Evolutionary conservation across 179 eudicot genomes (phyloP), one percentile per base, ranked within the genome.

Genomic region (Gypsophila paniculata): DNA sequence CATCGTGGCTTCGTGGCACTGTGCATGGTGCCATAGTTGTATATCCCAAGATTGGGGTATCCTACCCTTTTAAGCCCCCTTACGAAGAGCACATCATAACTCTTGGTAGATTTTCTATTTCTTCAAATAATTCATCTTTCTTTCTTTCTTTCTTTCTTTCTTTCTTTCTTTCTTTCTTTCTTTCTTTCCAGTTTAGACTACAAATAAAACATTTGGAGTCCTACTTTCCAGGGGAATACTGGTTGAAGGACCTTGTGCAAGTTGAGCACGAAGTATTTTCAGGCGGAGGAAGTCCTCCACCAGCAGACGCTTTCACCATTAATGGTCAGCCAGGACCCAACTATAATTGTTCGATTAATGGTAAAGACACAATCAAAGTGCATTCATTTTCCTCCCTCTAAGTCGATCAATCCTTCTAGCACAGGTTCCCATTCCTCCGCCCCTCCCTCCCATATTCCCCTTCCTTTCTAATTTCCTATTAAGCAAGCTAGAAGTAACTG

Each of bases 271-370:
- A 81, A 23, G 88, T 78, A 66, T 10, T 84, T 68, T 84, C 87
- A 15, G 80, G 88, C 49, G 93, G 93, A 42, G 90, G 88, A 65
- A 82, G 78, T 76, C 87, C 93, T 73, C 88, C 93, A 54, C 79
- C 79, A 11, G 86, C 93, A 36, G 85, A 86, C 68, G 90, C 93
- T 42, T 86, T 79, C 71, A 88, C 93, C 66, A 88, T 88, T 46
- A 88, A 88, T 32, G 90, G 93, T 69, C 88, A 83, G 71, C 90
- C 87, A 12, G 93, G 93, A 62, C 93, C 93, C 61, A 81, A 86
- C 70, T 88, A 88, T 72, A 85, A 85, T 26, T 88, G 93, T 67
- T 88, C 90, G 36, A 29, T 38, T 15, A 80, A 88, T 52, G 93
- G 93, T 88, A 86, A 65, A 48, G 36, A 51, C 65, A 53, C 42